Percentiles rank a stretch among this genome's conserved stretches.
Conservation (phyloP, 495 filamentous ascomycete genomes). For the Cercophora scortea region DNA sequence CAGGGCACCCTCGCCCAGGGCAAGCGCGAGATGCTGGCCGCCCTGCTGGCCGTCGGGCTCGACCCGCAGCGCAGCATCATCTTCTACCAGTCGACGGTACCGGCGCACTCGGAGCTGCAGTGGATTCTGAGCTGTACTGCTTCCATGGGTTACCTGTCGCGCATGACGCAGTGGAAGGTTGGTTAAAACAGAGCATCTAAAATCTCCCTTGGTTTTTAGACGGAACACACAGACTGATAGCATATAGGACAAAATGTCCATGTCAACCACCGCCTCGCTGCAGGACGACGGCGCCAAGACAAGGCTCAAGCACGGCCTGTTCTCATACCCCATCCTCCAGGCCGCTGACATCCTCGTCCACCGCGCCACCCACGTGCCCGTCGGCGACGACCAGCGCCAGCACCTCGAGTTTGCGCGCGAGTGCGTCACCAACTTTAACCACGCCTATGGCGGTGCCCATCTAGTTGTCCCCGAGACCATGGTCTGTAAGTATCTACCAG, state of each 20-base stretch:
- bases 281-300: constrained; percentile 44
- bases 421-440: constrained; percentile 77
- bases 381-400: constrained; percentile 87
- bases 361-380: constrained; percentile 86
- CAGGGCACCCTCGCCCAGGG: constrained; percentile 47
- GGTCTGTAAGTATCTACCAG: constrained; percentile 52
- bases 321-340: constrained; percentile 93
- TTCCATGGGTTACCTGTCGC: constrained; percentile 76
- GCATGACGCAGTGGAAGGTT: constrained; percentile 99
- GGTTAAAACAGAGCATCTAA: too few relatives aligned
- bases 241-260: constrained; percentile 58
- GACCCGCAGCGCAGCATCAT: constrained; percentile 67
- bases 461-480: constrained; percentile 59
- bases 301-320: constrained; percentile 77
- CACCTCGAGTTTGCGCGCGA: constrained; percentile 89
- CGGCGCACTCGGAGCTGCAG: constrained; percentile 79
- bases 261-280: constrained; percentile 46
- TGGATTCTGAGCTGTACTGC: constrained; percentile 93
- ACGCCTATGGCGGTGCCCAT: constrained; percentile 56
- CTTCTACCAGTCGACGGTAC: constrained; percentile 76
- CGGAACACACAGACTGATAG: neutral
- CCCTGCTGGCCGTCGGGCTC: constrained; percentile 76
- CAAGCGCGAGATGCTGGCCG: constrained; percentile 68
- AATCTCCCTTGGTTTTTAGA: too few relatives aligned
- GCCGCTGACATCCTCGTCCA: constrained; percentile 92